phyloP scores from a whole-genome alignment of 306 rosid species.

The barrel medic (Medicago truncatula) region DNA sequence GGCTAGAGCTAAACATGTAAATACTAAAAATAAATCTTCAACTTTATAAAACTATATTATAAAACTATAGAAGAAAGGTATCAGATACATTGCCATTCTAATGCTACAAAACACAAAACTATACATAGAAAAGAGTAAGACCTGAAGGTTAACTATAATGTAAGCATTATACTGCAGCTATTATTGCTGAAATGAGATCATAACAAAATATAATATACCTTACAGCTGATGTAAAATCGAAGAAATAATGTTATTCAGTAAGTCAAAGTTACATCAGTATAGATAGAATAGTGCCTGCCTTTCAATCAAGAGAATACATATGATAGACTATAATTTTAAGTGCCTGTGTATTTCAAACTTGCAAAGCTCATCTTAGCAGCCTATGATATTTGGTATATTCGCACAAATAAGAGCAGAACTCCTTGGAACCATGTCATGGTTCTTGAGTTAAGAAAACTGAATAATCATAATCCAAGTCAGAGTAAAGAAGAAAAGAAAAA shows the following conservation, averaged over 20 bases:
- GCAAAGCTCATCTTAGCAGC: constrained; percentile 74
- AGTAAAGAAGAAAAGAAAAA: not conserved
- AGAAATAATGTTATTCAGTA: too few relatives aligned
- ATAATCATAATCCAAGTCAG: not conserved
- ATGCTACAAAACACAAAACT: too few relatives aligned
- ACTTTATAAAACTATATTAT: too few relatives aligned
- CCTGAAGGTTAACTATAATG: not conserved
- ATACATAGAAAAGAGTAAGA: too few relatives aligned
- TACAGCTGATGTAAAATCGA: not conserved
- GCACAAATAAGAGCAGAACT: constrained; percentile 91
- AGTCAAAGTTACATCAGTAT: not conserved
- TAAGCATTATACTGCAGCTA: too few relatives aligned
- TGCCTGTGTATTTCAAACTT: constrained; percentile 82
- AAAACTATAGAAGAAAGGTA: too few relatives aligned
- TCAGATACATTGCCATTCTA: too few relatives aligned
- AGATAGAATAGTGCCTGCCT: not conserved
- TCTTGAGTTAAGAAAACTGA: constrained; percentile 6
- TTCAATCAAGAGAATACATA: not conserved
- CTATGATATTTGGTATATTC: constrained; percentile 91
- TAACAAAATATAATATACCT: not conserved
- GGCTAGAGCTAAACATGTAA: too few relatives aligned
- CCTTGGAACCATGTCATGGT: constrained; percentile 50
- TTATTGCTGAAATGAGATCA: too few relatives aligned
- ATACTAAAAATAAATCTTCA: too few relatives aligned
- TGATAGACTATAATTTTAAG: too few relatives aligned